Evolutionary conservation across 2,329 filamentous ascomycete species (phyloP), one percentile per base, ranked within the genome.

Genomic region (Apiospora arundinis): DNA sequence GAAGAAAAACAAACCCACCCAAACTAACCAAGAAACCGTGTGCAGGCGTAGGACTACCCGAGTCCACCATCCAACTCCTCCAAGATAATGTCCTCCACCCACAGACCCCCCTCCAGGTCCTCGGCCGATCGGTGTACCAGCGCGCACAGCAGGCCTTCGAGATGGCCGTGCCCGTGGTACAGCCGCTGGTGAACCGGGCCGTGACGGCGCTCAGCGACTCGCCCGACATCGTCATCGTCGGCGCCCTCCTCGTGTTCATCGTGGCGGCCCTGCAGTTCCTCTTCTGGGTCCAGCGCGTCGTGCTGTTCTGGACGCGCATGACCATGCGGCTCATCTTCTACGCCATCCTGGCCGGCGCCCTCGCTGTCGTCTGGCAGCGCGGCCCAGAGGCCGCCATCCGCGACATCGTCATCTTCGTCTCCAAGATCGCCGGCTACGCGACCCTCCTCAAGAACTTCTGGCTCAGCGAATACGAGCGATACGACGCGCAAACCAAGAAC

Each of bases 251-350:
- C 69, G 83, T 85, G 18, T 77, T 91, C 11, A 83, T 93, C 4
- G 82, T 92, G 63, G 75, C 91, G 42, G 82, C 91, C 70, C 81
- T 95, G 69, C 85, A 94, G 78, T 80, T 95, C 71, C 84, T 96
- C 56, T 88, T 91, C 79, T 92, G 92, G 83, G 84, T 94, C 23
- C 90, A 91, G 73, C 89, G 93, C 72, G 83, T 94, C 25, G 85
- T 97, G 71, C 84, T 94, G 78, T 97, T 91, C 84, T 94, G 94
- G 90, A 89, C 94, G 69, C 85, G 88, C n/a, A 78, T 97, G 70
- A 85, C 86, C 14, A 80, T 93, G 74, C 83, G 88, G 32, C 75
- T 94, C 56, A 80, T 88, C 1, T 90, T 94, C 74, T 96, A 91
- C 90, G 87, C 87, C 1, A 80, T 83, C 1, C 75, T 95, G 2